These are phyloP conservation scores for Ampelocalamus luodianensis DNA, from an alignment of 176 grass and related monocot species.

Conservation along the genomic window DNA sequence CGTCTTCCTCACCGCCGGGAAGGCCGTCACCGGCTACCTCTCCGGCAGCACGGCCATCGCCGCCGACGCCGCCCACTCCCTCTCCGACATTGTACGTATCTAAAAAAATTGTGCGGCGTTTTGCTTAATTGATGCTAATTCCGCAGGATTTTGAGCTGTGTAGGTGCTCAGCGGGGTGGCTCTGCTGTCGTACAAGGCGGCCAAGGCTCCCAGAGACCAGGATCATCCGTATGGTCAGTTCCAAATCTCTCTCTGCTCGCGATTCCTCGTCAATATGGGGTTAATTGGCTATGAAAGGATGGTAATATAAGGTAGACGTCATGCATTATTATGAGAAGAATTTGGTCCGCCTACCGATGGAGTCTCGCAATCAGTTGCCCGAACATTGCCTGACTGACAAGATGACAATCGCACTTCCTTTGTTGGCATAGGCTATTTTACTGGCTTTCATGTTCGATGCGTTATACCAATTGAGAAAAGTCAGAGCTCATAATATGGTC, in stretches of 20 bases:
- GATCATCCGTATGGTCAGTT: constrained; percentile 92
- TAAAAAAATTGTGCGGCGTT: neutral
- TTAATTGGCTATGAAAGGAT: neutral
- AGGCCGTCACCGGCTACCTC: constrained; percentile 73
- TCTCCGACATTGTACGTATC: constrained; percentile 80
- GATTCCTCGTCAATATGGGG: neutral
- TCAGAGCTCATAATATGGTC: neutral
- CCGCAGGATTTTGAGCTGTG: constrained; percentile 1
- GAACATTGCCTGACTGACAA: neutral
- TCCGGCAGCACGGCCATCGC: constrained; percentile 88
- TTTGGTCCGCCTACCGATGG: neutral
- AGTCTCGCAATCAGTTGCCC: neutral
- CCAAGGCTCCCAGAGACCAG: constrained; percentile 80
- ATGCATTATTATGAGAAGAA: neutral
- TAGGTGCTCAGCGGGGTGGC: constrained; percentile 90
- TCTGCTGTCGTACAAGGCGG: constrained; percentile 76
- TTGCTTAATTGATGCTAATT: constrained; percentile 27
- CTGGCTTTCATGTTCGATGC: neutral
- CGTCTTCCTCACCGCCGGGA: constrained; percentile 64
- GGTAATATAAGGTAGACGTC: neutral
- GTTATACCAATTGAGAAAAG: neutral
- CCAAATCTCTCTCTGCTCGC: neutral
- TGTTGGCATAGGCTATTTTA: neutral
- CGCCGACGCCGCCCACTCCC: constrained; percentile 89
- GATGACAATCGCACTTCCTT: neutral